These are phyloP conservation scores for Wickerhamiella kurtzmanii DNA, from an alignment of 805 yeast species.

Conservation along the genomic window DNA sequence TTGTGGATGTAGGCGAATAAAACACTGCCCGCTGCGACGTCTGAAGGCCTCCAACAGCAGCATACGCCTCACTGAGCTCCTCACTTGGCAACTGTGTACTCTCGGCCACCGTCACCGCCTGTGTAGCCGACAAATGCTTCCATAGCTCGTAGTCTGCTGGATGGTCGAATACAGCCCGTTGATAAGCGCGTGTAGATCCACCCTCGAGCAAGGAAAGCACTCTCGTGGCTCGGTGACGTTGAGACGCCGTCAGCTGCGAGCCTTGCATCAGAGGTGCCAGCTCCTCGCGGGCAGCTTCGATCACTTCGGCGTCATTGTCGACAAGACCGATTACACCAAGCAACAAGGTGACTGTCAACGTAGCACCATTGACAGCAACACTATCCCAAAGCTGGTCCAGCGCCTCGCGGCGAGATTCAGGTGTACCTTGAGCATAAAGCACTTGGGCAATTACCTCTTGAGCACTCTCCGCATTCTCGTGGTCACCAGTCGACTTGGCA, in stretches of 20 bases:
- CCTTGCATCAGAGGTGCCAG: slow-evolving; percentile 33
- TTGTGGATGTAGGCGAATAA: slow-evolving; percentile 40
- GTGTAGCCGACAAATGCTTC: slow-evolving; percentile 43
- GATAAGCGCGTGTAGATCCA: slow-evolving; percentile 35
- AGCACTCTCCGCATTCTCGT: slow-evolving; percentile 42
- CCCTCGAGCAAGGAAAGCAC: slow-evolving; percentile 12
- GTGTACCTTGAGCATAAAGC: slow-evolving; percentile 57
- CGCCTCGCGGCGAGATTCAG: slow-evolving; percentile 73
- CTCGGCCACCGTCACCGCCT: slow-evolving; percentile 47
- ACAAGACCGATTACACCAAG: slow-evolving; percentile 71
- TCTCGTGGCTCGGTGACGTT: slow-evolving; percentile 37
- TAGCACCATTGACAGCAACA: slow-evolving; percentile 51
- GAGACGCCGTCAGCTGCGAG: background rate
- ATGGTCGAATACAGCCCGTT: slow-evolving; percentile 56
- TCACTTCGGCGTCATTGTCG: slow-evolving; percentile 40
- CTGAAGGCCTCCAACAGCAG: slow-evolving; percentile 34
- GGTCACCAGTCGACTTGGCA: slow-evolving; percentile 26
- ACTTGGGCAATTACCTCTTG: slow-evolving; percentile 67
- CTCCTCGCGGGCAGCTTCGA: slow-evolving; percentile 54
- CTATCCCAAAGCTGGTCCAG: slow-evolving; percentile 63
- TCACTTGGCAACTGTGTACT: slow-evolving; percentile 35
- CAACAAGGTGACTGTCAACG: slow-evolving; percentile 52
- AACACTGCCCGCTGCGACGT: slow-evolving; percentile 57
- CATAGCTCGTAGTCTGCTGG: slow-evolving; percentile 61
- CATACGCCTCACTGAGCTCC: slow-evolving; percentile 40